Conservation (phyloP, 1,284 basidiomycete species). For the Blastosporella zonata region DNA sequence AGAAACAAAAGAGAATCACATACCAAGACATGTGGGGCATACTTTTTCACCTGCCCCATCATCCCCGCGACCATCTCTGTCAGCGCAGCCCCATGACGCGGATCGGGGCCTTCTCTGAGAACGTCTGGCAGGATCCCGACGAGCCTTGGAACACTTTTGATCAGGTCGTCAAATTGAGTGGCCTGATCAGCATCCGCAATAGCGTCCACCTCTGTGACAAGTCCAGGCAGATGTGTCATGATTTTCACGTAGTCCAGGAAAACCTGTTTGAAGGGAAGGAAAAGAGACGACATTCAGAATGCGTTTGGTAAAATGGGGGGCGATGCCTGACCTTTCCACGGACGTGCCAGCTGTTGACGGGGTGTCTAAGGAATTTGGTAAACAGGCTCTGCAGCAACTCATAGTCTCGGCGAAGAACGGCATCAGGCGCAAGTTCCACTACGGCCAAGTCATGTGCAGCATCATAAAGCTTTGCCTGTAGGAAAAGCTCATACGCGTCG, state of each 20-base stretch:
- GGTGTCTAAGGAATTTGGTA: conserved; percentile 57
- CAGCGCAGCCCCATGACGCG: conserved; percentile 64
- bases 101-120: conserved; percentile 51
- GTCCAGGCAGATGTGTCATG: conserved; percentile 58
- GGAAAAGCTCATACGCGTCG: conserved; percentile 76
- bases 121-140: conserved; percentile 72
- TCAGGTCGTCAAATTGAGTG: conserved; percentile 58
- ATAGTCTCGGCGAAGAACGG: conserved; percentile 78
- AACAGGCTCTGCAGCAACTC: conserved; percentile 77
- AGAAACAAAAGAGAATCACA: conserved; percentile 26
- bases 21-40: conserved; percentile 60
- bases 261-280: conserved; percentile 36
- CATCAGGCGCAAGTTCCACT: conserved; percentile 86
- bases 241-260: conserved; percentile 69
- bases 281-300: conserved; percentile 8
- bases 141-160: conserved; percentile 61
- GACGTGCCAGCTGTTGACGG: conserved; percentile 73
- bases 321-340: conserved; percentile 63
- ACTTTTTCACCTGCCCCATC: conserved; percentile 56
- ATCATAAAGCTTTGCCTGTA: conserved; percentile 67
- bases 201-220: conserved; percentile 43
- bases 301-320: background rate
- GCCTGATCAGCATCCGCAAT: conserved; percentile 45
- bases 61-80: conserved; percentile 71
- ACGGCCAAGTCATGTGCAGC: conserved; percentile 83